Percentiles rank a stretch among this genome's conserved stretches.
Evolutionary conservation across 2,329 filamentous ascomycete species (phyloP).

Genomic region (Gaeumannomyces tritici): DNA sequence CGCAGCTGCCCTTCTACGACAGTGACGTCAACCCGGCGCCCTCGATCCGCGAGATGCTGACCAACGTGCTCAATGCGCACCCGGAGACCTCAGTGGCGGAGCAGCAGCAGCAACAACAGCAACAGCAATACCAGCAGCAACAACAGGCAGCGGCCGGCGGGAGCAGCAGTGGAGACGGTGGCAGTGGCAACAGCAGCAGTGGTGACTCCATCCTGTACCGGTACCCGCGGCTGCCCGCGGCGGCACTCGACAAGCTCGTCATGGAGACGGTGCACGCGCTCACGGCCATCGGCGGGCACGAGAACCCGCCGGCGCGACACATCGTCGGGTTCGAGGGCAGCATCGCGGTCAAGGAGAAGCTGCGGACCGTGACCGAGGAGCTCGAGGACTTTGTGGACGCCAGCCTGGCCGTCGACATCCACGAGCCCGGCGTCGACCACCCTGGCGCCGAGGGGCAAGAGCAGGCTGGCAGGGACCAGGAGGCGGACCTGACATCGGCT

Average conservation of each 20-base stretch:
- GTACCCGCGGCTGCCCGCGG: constrained; percentile 63
- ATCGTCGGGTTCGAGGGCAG: constrained; percentile 90
- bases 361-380: constrained; percentile 94
- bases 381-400: constrained; percentile 92
- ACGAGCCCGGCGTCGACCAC: constrained; percentile 35
- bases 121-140: constrained; percentile 18
- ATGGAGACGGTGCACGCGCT: constrained; percentile 86
- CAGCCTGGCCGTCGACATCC: constrained; percentile 75
- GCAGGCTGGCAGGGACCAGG: background rate
- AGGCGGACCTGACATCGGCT: background rate
- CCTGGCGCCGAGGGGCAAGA: constrained; percentile 40
- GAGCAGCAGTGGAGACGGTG: constrained; percentile 13
- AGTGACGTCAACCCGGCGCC: constrained; percentile 61
- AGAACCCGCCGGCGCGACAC: constrained; percentile 88
- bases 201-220: constrained; percentile 45
- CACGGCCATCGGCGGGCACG: constrained; percentile 85
- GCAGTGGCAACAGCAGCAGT: no score
- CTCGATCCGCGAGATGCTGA: constrained; percentile 73
- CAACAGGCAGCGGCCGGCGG: constrained; percentile 14
- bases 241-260: constrained; percentile 64
- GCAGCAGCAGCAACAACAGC: constrained; percentile 10
- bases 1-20: constrained; percentile 58
- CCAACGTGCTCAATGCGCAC: constrained; percentile 67
- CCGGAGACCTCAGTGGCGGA: constrained; percentile 48
- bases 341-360: constrained; percentile 82